Base-by-base conservation (phyloP, 2,329 filamentous ascomycete genomes). In the Exophiala bonariae region DNA sequence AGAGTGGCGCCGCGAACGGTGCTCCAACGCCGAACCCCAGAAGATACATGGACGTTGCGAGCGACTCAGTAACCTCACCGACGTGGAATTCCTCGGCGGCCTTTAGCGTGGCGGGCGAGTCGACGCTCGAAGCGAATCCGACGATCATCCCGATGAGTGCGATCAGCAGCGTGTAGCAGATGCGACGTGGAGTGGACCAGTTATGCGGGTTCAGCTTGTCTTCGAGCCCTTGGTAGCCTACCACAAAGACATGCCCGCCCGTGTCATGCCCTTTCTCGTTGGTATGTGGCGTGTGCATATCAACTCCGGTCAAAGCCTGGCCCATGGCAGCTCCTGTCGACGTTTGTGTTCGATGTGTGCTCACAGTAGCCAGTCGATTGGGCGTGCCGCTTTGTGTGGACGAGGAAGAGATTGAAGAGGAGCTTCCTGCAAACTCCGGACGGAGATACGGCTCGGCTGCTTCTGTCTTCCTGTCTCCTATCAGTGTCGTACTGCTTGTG, bases 1-100 rank as follows among this genome's bases (percentile, higher is more conserved):
- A 77, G 9, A 75, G 59, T 0, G 75, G 76, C 2, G 73, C 76
- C 4, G 69, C 70, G 37, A 78, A 66, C 1, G 78, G 63, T 1
- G 74, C 68, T 1, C 74, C 76, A 47, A 79, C 75, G 1, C 74
- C 75, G 22, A 77, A 65, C 5, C 77, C 61, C 45, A 74, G 72
- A 54, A 75, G 28, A 23, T 52, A 58, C 44, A 46, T 41, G 50
- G 70, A 71, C 19, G 74, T 75, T 10, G 71, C 69, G 30, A 76
- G 57, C 46, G 62, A 71, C 57, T 70, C 71, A 2, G 68, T 64
- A 0, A 74, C 69, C 26, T 72, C 66, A 57, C 67, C 67, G 31
- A 78, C 68, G 19, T 67, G 61, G 54, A 76, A 73, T 28, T 70
- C 66, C 23, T 53, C 45, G 3, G 50, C 50, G n/a, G 70, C 73